Percentiles rank a stretch among this genome's conserved stretches.
Evolutionary conservation across 2,329 filamentous ascomycete species (phyloP).

Genomic region (Aspergillus oerlinghausenensis): DNA sequence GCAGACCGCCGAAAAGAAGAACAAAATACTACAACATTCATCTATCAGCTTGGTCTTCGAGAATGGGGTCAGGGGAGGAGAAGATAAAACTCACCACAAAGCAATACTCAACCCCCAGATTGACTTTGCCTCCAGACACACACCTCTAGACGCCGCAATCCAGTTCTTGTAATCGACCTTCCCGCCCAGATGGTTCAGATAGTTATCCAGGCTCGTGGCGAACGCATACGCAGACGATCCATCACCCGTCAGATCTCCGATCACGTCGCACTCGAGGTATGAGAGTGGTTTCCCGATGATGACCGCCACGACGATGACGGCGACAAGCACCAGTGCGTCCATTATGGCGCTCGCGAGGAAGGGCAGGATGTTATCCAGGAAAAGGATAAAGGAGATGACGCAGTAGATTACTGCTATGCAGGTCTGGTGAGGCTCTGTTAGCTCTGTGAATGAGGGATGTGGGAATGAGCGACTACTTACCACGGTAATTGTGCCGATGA

Average conservation of each 20-base stretch:
- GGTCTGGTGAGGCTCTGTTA: conserved; percentile 49
- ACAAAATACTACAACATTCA: conserved; percentile 51
- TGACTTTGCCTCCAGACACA: conserved; percentile 80
- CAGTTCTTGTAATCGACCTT: conserved; percentile 49
- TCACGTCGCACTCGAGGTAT: conserved; percentile 65
- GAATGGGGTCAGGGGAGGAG: not conserved
- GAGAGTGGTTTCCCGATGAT: conserved; percentile 76
- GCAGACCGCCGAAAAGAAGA: conserved; percentile 58
- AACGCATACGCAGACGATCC: conserved; percentile 52
- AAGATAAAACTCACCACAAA: conserved; percentile 54
- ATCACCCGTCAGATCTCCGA: conserved; percentile 45
- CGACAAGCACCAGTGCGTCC: conserved; percentile 68
- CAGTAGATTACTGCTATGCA: conserved; percentile 76
- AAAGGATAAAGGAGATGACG: conserved; percentile 74
- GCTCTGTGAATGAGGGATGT: conserved; percentile 13
- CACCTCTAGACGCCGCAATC: conserved; percentile 58
- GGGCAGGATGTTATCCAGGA: conserved; percentile 70
- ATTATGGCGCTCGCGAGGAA: conserved; percentile 63
- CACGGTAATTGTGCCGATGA: conserved; percentile 74
- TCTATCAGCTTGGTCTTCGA: not conserved
- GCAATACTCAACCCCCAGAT: conserved; percentile 83
- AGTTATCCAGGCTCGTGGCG: conserved; percentile 48
- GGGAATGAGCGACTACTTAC: conserved; percentile 51
- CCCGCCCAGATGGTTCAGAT: conserved; percentile 48
- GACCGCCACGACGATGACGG: conserved; percentile 71